Evolutionary conservation across 768 basidiomycete species (phyloP).

Genomic region (Phlebiopsis flavidoalba): DNA sequence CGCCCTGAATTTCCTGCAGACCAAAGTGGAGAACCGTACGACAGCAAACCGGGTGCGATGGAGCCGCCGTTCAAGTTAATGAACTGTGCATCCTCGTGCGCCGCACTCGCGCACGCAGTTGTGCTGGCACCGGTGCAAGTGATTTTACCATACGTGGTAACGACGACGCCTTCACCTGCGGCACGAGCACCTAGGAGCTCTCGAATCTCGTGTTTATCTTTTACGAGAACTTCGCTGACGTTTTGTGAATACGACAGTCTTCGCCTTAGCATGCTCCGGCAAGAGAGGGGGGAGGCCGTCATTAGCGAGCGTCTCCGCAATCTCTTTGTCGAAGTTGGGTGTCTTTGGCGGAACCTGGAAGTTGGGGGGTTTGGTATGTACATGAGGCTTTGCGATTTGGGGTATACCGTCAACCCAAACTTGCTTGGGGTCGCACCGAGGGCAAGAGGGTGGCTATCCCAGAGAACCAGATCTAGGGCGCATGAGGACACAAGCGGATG

Average conservation of each 20-base stretch:
- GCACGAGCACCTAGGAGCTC: constrained; percentile 25
- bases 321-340: constrained; percentile 59
- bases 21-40: constrained; percentile 63
- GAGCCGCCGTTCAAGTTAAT: constrained; percentile 66
- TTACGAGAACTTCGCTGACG: constrained; percentile 46
- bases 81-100: constrained; percentile 26
- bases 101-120: constrained; percentile 19
- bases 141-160: constrained; percentile 50
- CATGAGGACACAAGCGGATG: neutral
- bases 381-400: constrained; percentile 48
- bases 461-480: constrained; percentile 60
- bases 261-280: constrained; percentile 27
- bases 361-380: constrained; percentile 46
- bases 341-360: constrained; percentile 51
- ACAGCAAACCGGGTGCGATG: constrained; percentile 56
- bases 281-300: constrained; percentile 64
- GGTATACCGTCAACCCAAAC: constrained; percentile 84
- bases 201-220: constrained; percentile 25
- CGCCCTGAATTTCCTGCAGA: constrained; percentile 60
- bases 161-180: constrained; percentile 33
- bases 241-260: constrained; percentile 60
- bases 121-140: constrained; percentile 40
- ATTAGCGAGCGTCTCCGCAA: constrained; percentile 45
- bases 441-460: constrained; percentile 74
- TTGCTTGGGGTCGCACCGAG: constrained; percentile 78